These are phyloP conservation scores for Yamadazyma takamatsuzukensis DNA, from an alignment of 805 yeast genomes.

Conservation along the genomic window DNA sequence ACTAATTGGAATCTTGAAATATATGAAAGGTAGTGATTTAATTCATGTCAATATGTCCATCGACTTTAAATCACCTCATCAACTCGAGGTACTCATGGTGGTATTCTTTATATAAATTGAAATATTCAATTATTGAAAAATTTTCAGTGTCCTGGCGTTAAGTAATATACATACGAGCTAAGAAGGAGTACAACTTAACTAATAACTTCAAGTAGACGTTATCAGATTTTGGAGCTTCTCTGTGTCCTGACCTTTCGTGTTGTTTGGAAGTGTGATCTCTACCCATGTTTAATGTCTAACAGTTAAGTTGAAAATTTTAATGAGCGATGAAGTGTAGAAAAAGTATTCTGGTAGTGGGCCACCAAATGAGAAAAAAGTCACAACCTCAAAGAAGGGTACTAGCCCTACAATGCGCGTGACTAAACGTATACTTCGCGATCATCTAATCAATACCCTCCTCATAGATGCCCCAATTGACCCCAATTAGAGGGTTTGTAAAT, in stretches of 20 bases:
- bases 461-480: constrained; percentile 24
- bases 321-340: constrained; percentile 2
- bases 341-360: neutral
- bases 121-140: neutral
- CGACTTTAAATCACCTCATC: constrained; percentile 4
- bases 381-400: no score
- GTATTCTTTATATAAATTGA: neutral
- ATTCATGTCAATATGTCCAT: constrained; percentile 12
- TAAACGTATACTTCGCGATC: no score
- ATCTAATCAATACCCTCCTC: no score
- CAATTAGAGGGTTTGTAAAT: constrained; percentile 38
- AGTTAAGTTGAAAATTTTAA: constrained; percentile 16
- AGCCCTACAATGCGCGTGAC: no score
- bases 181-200: constrained; percentile 97
- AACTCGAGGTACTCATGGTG: constrained; percentile 5
- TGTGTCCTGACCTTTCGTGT: constrained; percentile 94
- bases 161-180: constrained; percentile 84
- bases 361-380: no score
- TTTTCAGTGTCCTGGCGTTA: neutral
- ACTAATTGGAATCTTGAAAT: no score
- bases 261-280: constrained; percentile 95
- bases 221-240: constrained; percentile 99
- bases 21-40: no score
- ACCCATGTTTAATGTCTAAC: constrained; percentile 58
- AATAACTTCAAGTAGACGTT: constrained; percentile 97